Base-by-base conservation (phyloP, 148 eudicot species). In the Beta vulgaris region DNA sequence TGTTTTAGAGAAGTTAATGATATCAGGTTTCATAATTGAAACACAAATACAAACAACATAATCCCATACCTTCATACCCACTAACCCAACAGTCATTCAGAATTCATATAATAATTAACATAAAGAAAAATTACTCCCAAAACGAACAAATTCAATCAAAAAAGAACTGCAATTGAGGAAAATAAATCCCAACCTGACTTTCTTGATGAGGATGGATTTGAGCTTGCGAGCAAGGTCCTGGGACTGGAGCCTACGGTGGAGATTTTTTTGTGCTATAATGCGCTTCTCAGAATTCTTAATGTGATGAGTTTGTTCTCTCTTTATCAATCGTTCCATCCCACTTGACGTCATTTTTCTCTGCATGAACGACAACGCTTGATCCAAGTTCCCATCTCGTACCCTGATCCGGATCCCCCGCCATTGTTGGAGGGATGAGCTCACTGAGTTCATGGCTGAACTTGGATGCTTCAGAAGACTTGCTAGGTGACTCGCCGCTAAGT, bases 231-330 rank as follows among this genome's bases (percentile, higher is more conserved):
- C 90, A 13, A 91, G 86, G 13, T 90, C 96, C 49, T 90, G 86
- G 0, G 91, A 79, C 55, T 82, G 83, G 32, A 90, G 64, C 82
- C 58, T 90, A 39, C 82, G 89, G 68, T 88, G 74, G 2, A 93
- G 82, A 21, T 66, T 61, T 79, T 93, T 91, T 18, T 88, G 85
- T 1, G 98, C 97, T 69, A 93, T 61, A 0, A 90, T 88, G 1
- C 93, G 86, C 85, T 93, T 93, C 87, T 93, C 98, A 3, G 91
- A 88, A 70, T 93, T 91, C 85, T 93, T 93, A 59, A 91, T 73
- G 70, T 93, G 98, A 61, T 76, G 77, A 18, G 73, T 46, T 79
- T 86, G 87, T 19, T 88, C 84, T 12, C 3, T 55, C 83, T 90
- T 93, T 3, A 93, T 87, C 81, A 91, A 9, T 19, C 98, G 81